These are phyloP conservation scores for Vitis labrusca DNA, from an alignment of 164 flowering plant species.

Conservation along the genomic window DNA sequence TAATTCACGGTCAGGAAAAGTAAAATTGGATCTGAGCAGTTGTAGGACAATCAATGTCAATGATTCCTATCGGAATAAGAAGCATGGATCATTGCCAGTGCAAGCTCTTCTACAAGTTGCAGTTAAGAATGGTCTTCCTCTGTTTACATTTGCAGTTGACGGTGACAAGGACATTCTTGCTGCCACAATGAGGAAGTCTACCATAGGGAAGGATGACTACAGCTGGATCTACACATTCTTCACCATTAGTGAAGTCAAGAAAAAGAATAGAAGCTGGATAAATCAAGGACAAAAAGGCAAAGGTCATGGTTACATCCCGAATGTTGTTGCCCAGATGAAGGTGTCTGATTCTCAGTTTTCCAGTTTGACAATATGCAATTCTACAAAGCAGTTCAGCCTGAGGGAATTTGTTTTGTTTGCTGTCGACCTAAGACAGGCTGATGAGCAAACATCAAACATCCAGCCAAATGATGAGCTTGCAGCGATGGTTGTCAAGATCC, in stretches of 20 bases:
- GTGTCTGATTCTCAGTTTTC: conserved; percentile 30
- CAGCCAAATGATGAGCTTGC: conserved; percentile 46
- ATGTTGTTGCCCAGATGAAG: conserved; percentile 47
- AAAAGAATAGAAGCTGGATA: conserved; percentile 40
- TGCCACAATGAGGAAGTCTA: conserved; percentile 30
- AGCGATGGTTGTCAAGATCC: conserved; percentile 35
- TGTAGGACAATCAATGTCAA: conserved; percentile 11
- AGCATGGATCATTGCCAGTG: conserved; percentile 15
- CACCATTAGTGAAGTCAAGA: conserved; percentile 35
- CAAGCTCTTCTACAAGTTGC: conserved; percentile 44
- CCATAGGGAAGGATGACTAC: conserved; percentile 17
- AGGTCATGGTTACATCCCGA: conserved; percentile 32
- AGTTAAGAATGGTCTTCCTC: conserved; percentile 42
- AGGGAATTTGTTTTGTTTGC: conserved; percentile 41
- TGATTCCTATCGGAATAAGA: conserved; percentile 9
- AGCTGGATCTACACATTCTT: conserved; percentile 37
- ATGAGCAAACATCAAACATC: conserved; percentile 15
- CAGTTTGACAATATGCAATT: not conserved
- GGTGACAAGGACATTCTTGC: conserved; percentile 34
- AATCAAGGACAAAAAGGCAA: conserved; percentile 33
- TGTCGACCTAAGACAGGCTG: conserved; percentile 21
- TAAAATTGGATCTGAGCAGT: conserved; percentile 19
- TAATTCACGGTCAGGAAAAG: conserved; percentile 18
- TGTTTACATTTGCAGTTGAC: conserved; percentile 45
- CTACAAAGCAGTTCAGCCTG: conserved; percentile 3